Evolutionary conservation across 306 rosid genomes (phyloP).

Genomic region (Malus asiatica): DNA sequence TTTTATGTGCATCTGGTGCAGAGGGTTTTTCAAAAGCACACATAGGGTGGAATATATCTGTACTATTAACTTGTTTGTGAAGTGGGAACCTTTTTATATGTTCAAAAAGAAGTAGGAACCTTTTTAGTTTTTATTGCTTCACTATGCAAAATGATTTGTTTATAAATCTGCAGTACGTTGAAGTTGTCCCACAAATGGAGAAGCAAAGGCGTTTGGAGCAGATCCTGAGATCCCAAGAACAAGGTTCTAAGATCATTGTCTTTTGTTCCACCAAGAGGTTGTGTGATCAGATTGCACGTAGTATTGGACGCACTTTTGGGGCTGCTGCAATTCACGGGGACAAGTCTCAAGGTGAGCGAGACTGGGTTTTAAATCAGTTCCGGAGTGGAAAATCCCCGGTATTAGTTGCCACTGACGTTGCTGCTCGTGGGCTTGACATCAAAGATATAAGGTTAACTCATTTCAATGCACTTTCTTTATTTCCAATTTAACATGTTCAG

Average conservation of each 20-base stretch:
- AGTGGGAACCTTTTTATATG: background rate
- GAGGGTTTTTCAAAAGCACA: background rate
- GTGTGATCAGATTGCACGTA: slow-evolving; percentile 91
- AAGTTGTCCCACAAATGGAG: slow-evolving; percentile 96
- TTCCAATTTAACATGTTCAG: background rate
- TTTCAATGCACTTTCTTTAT: background rate
- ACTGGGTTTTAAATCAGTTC: slow-evolving; percentile 88
- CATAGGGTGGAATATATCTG: background rate
- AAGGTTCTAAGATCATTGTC: slow-evolving; percentile 80
- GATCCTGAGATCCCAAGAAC: slow-evolving; percentile 88
- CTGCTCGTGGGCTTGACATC: slow-evolving; percentile 99
- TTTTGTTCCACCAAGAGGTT: slow-evolving; percentile 95
- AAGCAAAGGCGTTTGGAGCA: slow-evolving; percentile 96
- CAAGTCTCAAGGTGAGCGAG: slow-evolving; percentile 95
- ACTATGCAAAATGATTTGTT: background rate
- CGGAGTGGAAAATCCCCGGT: slow-evolving; percentile 87
- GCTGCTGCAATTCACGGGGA: slow-evolving; percentile 99
- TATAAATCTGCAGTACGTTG: slow-evolving; percentile 62
- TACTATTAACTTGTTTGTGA: background rate
- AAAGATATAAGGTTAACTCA: slow-evolving; percentile 84
- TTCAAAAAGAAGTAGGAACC: background rate
- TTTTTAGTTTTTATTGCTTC: background rate
- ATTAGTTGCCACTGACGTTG: slow-evolving; percentile 96
- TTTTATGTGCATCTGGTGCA: background rate
- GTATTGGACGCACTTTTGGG: slow-evolving; percentile 82